Evolutionary conservation across 495 filamentous ascomycete species (phyloP).

Genomic region (Aspergillus bridgeri): DNA sequence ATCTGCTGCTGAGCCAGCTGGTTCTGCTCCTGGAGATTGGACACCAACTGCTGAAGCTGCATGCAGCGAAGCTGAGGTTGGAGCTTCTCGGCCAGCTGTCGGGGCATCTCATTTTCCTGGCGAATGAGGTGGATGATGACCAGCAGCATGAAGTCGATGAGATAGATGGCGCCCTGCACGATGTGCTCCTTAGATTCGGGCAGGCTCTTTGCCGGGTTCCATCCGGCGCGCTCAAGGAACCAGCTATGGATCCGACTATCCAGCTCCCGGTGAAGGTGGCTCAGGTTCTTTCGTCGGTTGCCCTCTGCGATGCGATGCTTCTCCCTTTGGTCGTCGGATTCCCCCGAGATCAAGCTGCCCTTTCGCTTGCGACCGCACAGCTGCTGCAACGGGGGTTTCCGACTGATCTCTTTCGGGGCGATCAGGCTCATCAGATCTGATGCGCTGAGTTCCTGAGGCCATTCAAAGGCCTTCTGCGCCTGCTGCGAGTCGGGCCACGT

Average conservation of each 20-base stretch:
- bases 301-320: constrained; percentile 48
- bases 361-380: constrained; percentile 47
- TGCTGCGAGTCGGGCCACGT: constrained; percentile 41
- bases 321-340: constrained; percentile 42
- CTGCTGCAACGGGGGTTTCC: constrained; percentile 45
- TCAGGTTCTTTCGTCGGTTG: constrained; percentile 44
- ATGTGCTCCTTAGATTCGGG: constrained; percentile 49
- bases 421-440: constrained; percentile 38
- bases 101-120: constrained; percentile 39
- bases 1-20: constrained; percentile 37
- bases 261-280: constrained; percentile 42
- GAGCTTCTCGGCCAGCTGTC: constrained; percentile 39
- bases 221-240: constrained; percentile 44
- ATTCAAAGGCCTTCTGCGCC: constrained; percentile 33
- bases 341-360: constrained; percentile 32
- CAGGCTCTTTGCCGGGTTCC: constrained; percentile 45
- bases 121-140: constrained; percentile 41
- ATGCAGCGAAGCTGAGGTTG: constrained; percentile 43
- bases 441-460: constrained; percentile 35
- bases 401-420: constrained; percentile 40
- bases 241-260: constrained; percentile 41
- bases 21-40: constrained; percentile 40
- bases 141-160: constrained; percentile 43
- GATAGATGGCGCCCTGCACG: constrained; percentile 41
- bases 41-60: constrained; percentile 39